Evolutionary conservation across 108 stramenopile genomes (phyloP).

Genomic region (Schizochytrium sp.): DNA sequence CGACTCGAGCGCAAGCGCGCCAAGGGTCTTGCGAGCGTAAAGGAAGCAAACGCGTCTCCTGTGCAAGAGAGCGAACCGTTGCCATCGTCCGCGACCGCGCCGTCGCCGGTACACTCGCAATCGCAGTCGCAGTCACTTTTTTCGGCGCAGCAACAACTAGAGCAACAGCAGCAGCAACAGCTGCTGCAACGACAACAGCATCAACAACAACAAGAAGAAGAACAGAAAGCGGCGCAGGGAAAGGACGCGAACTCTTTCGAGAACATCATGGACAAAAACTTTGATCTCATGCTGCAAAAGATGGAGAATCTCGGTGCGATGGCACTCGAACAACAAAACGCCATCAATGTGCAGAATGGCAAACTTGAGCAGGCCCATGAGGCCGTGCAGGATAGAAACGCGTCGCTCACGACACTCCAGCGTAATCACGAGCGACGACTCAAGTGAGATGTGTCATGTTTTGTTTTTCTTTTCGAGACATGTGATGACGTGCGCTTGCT

Average conservation of each 20-base stretch:
- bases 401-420: neutral
- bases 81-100: too few relatives aligned
- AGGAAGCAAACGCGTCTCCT: too few relatives aligned
- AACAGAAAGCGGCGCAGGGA: too few relatives aligned
- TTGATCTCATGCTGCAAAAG: neutral
- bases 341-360: neutral
- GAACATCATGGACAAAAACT: neutral
- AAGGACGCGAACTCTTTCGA: neutral
- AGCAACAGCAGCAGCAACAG: too few relatives aligned
- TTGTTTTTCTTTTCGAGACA: too few relatives aligned
- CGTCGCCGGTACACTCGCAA: too few relatives aligned
- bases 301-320: neutral
- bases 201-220: too few relatives aligned
- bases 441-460: neutral
- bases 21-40: neutral
- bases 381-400: neutral
- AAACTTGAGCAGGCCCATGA: neutral
- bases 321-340: neutral
- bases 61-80: too few relatives aligned
- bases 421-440: neutral
- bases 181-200: too few relatives aligned
- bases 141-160: too few relatives aligned
- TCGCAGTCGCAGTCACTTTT: too few relatives aligned
- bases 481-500: too few relatives aligned
- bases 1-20: neutral